phyloP scores from a whole-genome alignment of 345 rosid genomes.

The Turritis glabra region DNA sequence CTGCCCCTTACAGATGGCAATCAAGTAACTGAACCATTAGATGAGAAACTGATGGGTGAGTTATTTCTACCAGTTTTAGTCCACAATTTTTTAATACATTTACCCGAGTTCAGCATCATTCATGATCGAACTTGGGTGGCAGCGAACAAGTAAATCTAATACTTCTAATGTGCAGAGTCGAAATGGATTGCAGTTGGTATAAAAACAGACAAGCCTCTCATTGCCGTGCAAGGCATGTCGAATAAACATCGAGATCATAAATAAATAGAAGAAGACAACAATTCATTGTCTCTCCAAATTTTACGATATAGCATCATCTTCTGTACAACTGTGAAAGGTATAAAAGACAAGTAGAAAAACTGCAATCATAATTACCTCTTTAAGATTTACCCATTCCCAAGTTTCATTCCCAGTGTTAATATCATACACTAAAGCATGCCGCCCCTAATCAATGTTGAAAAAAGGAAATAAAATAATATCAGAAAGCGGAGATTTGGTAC shows the following conservation, averaged over 20 bases:
- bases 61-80: neutral
- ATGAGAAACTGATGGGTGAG: neutral
- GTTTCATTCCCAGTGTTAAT: conserved; percentile 73
- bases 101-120: conserved; percentile 6
- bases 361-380: conserved; percentile 63
- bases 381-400: conserved; percentile 97
- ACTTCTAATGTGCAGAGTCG: neutral
- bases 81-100: neutral
- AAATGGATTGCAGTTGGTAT: neutral
- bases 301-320: conserved; percentile 3
- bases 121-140: neutral
- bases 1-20: neutral
- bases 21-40: neutral
- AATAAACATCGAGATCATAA: neutral
- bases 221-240: neutral
- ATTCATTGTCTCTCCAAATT: neutral
- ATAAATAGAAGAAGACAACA: conserved; percentile 7
- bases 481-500: conserved; percentile 22
- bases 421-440: conserved; percentile 93
- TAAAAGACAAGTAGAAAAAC: neutral
- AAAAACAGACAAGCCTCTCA: neutral
- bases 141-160: neutral
- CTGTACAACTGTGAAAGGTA: conserved; percentile 10
- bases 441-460: conserved; percentile 56
- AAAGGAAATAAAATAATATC: conserved; percentile 22